Percentiles rank a stretch among this genome's conserved stretches.
Conservation (phyloP, 2,329 filamentous ascomycete genomes). For the Colletotrichum sp. region DNA sequence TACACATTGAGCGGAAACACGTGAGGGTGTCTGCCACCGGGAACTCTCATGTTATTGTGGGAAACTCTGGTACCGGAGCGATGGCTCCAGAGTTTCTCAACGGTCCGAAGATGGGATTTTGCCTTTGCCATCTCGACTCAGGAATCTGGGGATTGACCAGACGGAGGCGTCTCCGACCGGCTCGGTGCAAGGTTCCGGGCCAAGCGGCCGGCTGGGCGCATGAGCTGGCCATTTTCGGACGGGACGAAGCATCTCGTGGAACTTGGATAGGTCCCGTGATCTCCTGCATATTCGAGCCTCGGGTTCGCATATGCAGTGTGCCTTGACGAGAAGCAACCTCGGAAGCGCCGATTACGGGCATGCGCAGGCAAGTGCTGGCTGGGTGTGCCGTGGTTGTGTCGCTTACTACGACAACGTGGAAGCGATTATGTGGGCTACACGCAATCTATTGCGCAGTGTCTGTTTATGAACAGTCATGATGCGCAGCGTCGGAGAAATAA, state of each 20-base stretch:
- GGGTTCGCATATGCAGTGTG: background rate
- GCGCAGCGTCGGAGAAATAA: background rate
- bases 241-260: background rate
- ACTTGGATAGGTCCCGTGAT: background rate
- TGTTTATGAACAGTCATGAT: background rate
- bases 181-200: background rate
- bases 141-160: background rate
- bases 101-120: background rate
- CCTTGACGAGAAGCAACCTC: background rate
- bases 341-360: background rate
- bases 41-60: background rate
- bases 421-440: background rate
- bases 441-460: background rate
- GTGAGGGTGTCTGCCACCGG: background rate
- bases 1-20: background rate
- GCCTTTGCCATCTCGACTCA: background rate
- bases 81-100: constrained; percentile 9
- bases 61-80: background rate
- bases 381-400: background rate
- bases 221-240: background rate
- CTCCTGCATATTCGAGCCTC: background rate
- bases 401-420: background rate
- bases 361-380: background rate
- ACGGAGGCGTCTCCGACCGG: background rate
- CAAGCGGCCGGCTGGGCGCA: background rate